Evolutionary conservation across 345 rosid species (phyloP).

Genomic region (Adansonia digitata): DNA sequence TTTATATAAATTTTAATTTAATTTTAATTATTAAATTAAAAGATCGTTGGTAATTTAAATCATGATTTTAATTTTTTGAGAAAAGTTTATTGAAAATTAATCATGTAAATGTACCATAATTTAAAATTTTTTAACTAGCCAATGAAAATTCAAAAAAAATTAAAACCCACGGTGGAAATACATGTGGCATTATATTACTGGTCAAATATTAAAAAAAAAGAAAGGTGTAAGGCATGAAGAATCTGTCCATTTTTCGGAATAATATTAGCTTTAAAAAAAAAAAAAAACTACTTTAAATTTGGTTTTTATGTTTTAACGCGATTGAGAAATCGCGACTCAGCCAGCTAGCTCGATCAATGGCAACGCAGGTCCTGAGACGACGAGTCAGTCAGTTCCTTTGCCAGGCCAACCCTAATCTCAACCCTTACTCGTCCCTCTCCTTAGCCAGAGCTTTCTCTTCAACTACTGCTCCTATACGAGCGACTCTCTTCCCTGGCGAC

Average conservation of each 20-base stretch:
- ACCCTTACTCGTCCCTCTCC: slow-evolving; percentile 18
- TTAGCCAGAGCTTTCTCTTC: slow-evolving; percentile 54
- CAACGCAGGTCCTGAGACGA: slow-evolving; percentile 42
- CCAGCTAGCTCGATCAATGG: slow-evolving; percentile 22
- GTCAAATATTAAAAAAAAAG: too few species aligned
- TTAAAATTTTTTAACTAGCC: too few species aligned
- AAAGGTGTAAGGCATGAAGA: too few species aligned
- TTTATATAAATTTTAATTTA: too few species aligned
- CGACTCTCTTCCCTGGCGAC: slow-evolving; percentile 97
- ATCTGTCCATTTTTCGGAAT: not conserved
- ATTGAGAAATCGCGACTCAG: not conserved
- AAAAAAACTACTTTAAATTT: too few species aligned
- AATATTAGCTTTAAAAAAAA: not conserved
- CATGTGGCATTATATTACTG: not conserved
- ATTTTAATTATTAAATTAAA: too few species aligned
- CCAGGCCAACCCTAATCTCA: slow-evolving; percentile 22
- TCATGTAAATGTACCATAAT: too few species aligned
- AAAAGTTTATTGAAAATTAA: too few species aligned
- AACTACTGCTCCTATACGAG: slow-evolving; percentile 53
- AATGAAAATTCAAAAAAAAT: not conserved
- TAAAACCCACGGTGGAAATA: not conserved
- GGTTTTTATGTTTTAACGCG: not conserved
- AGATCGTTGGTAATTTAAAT: too few species aligned
- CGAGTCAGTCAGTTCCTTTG: slow-evolving; percentile 44
- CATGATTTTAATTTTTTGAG: too few species aligned